Conservation (phyloP, 768 basidiomycete species). For the Amanita jacksonii region DNA sequence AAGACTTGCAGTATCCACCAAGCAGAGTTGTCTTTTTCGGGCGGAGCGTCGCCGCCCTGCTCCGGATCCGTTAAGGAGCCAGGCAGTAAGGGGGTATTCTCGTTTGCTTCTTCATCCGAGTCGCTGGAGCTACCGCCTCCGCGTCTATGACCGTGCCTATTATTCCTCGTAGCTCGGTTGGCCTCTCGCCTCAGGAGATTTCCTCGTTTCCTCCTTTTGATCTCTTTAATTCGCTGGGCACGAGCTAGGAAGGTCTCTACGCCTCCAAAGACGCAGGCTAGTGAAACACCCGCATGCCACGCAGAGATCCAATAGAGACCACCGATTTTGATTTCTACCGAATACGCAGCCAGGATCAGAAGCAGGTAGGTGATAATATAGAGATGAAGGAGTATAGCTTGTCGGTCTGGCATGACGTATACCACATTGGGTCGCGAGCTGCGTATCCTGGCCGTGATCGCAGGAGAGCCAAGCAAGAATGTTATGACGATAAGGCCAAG, state of each 20-base stretch:
- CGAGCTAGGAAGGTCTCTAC: slow-evolving; percentile 20
- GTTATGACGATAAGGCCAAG: slow-evolving; percentile 40
- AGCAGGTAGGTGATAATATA: slow-evolving; percentile 53
- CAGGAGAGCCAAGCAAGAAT: slow-evolving; percentile 29
- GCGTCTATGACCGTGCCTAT: not conserved
- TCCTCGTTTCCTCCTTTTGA: slow-evolving; percentile 5
- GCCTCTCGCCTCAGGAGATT: not conserved
- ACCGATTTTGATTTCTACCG: slow-evolving; percentile 34
- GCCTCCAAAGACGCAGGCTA: slow-evolving; percentile 29
- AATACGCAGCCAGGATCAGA: slow-evolving; percentile 40
- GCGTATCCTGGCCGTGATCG: slow-evolving; percentile 17
- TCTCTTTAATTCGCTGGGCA: not conserved
- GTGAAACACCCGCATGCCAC: slow-evolving; percentile 39
- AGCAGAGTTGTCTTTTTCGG: slow-evolving; percentile 13
- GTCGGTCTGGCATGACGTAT: slow-evolving; percentile 15
- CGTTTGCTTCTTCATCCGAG: slow-evolving; percentile 3
- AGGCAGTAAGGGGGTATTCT: slow-evolving; percentile 5
- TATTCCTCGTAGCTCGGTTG: not conserved
- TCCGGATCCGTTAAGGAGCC: slow-evolving; percentile 7
- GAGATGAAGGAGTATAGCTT: slow-evolving; percentile 39
- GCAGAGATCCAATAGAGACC: slow-evolving; percentile 48
- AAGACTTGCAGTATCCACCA: slow-evolving; percentile 25
- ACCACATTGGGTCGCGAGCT: not conserved
- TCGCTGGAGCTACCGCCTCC: slow-evolving; percentile 2
- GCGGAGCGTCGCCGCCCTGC: slow-evolving; percentile 12